A percentile compares a stretch with the other conserved stretches of the same genome.
Evolutionary conservation across 257 asterid species (phyloP).

Genomic region (Paulownia fortunei): DNA sequence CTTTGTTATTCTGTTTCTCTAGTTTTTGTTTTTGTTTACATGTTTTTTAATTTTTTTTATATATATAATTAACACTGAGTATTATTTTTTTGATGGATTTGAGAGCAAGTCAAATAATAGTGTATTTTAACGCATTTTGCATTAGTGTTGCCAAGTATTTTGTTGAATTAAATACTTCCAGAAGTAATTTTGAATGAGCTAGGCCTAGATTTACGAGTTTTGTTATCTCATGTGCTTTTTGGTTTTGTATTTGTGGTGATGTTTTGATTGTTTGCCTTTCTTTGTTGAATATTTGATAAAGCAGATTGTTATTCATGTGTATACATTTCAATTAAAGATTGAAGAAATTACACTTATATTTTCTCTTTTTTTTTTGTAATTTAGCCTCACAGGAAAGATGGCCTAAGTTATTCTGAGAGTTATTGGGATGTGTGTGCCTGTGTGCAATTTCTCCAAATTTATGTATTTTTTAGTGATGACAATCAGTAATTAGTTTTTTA

Average conservation of each 20-base stretch:
- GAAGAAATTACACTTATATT: neutral
- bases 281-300: neutral
- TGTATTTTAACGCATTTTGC: neutral
- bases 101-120: neutral
- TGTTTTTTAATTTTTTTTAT: neutral
- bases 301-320: neutral
- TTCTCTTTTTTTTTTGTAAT: neutral
- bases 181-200: neutral
- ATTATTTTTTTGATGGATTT: slow-evolving; percentile 4
- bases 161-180: neutral
- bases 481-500: neutral
- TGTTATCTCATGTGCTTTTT: neutral
- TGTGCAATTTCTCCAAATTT: neutral
- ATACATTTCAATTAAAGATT: neutral
- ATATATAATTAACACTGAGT: neutral
- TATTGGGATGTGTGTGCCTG: neutral
- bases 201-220: neutral
- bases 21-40: neutral
- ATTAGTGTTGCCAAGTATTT: neutral
- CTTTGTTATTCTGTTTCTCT: neutral
- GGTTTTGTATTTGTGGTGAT: neutral
- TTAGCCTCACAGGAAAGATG: neutral
- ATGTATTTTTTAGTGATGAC: neutral
- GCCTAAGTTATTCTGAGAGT: neutral
- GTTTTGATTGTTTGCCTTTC: neutral